These are phyloP conservation scores for Talaromyces borbonicus DNA, from an alignment of 495 filamentous ascomycete species.

Conservation along the genomic window DNA sequence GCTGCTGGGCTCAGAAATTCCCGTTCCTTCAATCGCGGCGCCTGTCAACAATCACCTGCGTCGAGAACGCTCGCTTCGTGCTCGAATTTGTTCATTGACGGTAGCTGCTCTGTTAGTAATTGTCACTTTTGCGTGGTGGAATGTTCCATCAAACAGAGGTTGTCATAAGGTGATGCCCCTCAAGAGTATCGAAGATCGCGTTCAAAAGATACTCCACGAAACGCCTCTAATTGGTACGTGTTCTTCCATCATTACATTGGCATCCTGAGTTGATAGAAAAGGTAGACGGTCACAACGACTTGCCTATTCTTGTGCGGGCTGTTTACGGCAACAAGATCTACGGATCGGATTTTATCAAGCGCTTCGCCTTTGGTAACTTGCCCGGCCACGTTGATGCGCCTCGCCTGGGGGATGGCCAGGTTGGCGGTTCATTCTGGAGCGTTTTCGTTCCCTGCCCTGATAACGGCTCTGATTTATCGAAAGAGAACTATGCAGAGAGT, in stretches of 20 bases:
- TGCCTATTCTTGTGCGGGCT: constrained; percentile 63
- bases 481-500: constrained; percentile 54
- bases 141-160: not conserved
- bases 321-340: constrained; percentile 72
- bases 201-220: constrained; percentile 54
- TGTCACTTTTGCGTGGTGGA: not conserved
- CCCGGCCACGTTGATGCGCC: constrained; percentile 72
- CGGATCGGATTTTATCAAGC: constrained; percentile 54
- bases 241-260: constrained; percentile 1
- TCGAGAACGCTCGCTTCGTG: not conserved
- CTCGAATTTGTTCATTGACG: not conserved
- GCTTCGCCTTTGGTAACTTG: constrained; percentile 58
- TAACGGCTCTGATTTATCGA: constrained; percentile 61
- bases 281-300: constrained; percentile 88
- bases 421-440: constrained; percentile 80
- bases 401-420: constrained; percentile 37
- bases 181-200: constrained; percentile 48
- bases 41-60: not conserved
- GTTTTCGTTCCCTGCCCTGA: constrained; percentile 70
- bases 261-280: constrained; percentile 1
- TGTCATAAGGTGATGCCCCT: constrained; percentile 1
- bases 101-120: not conserved
- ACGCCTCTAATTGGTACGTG: constrained; percentile 69
- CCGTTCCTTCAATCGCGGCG: not conserved
- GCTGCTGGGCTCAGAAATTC: not conserved